Evolutionary conservation across 768 basidiomycete species (phyloP).

Genomic region (Naganishia onofrii): DNA sequence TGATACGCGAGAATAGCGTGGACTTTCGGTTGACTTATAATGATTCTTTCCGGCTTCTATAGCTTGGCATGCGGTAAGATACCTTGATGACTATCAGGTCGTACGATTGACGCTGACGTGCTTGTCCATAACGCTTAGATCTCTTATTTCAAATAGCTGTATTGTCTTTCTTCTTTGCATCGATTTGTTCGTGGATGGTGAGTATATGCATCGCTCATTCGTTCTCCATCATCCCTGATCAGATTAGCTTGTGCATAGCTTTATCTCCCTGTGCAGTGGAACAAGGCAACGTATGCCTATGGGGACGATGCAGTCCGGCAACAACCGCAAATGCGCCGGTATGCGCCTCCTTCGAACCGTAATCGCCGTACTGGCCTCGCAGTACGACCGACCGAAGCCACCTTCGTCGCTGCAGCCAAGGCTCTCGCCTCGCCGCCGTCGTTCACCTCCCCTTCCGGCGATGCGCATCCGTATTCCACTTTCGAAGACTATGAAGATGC

Average conservation of each 20-base stretch:
- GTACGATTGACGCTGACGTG: not conserved
- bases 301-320: not conserved
- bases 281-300: conserved; percentile 2
- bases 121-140: not conserved
- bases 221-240: too few species aligned
- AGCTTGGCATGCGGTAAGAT: too few species aligned
- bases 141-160: conserved; percentile 20
- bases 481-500: conserved; percentile 1
- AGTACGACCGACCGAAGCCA: not conserved
- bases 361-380: conserved; percentile 5
- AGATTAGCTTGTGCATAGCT: conserved; percentile 1
- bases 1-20: too few species aligned
- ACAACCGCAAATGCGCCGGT: not conserved
- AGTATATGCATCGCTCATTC: not conserved
- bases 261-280: conserved; percentile 24
- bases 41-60: too few species aligned
- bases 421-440: not conserved
- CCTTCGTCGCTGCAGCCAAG: not conserved
- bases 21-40: too few species aligned
- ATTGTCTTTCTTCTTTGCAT: conserved; percentile 19
- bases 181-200: conserved; percentile 27
- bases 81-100: too few species aligned
- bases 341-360: conserved; percentile 2
- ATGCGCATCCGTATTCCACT: not conserved
- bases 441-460: not conserved